Base-by-base conservation (phyloP, 2,329 filamentous ascomycete species). In the Arthrobotrys sinensis region DNA sequence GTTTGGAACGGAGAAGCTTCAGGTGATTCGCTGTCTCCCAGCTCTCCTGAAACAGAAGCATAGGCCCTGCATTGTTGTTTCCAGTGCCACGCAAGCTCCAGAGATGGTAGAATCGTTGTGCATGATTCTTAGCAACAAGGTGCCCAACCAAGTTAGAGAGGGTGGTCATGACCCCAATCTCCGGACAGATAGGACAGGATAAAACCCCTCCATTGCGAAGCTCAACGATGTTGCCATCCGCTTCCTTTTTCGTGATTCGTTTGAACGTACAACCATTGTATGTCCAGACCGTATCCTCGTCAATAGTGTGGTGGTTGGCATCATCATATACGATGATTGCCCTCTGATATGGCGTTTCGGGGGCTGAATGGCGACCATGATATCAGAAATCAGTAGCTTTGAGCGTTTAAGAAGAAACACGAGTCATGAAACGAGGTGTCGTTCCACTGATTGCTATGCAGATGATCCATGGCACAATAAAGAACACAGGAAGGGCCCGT, bases 261-360 rank as follows among this genome's bases (percentile, higher is more conserved):
- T 73, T 73, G 69, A 73, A 73, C n/a, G 24, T 43, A 24, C 69
- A 73, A 14, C 60, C 19, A n/a, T 73, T 65, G 40, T 66, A 45
- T 14, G 40, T 40, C 69, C 69, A 73, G 1, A 60, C 43, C 3
- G 34, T 60, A 60, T 60, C 55, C n/a, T 60, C 19, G 4, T 24
- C 36, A 6, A 8, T 60, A 16, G 4, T 16, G 36, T 40, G 55
- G 14, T 43, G 16, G 6, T 43, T 24, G 11, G 55, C 21, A 43
- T 60, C 36, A 43, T 60, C 55, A n/a, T 40, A 60, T 1, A 43
- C 1, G 4, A 3, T 10, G 55, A 43, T n/a, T 5, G 55, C 11
- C 36, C 19, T 21, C 19, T 60, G 55, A n/a, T 3, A n/a, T 40
- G 55, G 34, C 8, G 36, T 24, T 16, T 19, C 36, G 11, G 55